Percentiles rank a stretch among this genome's conserved stretches.
Evolutionary conservation across 23 red algal species (phyloP).

Genomic region (Agarophyton chilense): DNA sequence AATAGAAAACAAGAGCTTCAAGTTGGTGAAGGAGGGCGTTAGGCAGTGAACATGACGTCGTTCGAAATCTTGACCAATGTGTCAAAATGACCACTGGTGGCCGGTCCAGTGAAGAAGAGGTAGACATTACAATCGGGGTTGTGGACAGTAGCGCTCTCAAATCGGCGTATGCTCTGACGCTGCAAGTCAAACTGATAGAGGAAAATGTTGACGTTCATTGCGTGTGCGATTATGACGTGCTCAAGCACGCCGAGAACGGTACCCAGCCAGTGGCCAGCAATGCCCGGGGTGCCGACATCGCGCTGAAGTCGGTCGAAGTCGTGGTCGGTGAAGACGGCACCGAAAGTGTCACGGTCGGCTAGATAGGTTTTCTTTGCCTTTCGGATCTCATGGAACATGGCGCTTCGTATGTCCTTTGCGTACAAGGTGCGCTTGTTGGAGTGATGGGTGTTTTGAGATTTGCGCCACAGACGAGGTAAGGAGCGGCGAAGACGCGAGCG

Average conservation of each 20-base stretch:
- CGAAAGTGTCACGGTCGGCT: constrained; percentile 11
- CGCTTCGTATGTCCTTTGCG: constrained; percentile 59
- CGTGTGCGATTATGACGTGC: constrained; percentile 60
- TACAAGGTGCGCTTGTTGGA: constrained; percentile 19
- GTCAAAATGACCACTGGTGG: constrained; percentile 67
- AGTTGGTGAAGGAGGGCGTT: no score
- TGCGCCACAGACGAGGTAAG: constrained; percentile 6
- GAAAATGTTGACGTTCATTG: constrained; percentile 61
- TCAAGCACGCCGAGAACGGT: constrained; percentile 53
- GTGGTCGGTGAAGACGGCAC: constrained; percentile 13
- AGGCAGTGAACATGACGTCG: constrained; percentile 25
- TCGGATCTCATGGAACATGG: constrained; percentile 59
- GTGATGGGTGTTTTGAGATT: neutral
- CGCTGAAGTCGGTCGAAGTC: constrained; percentile 58
- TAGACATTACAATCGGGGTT: constrained; percentile 50
- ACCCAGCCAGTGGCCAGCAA: constrained; percentile 58
- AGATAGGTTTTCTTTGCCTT: constrained; percentile 53
- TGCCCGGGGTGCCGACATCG: constrained; percentile 38
- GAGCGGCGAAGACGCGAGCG: neutral
- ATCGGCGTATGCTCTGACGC: constrained; percentile 48
- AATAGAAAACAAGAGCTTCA: no score
- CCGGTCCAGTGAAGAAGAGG: constrained; percentile 64
- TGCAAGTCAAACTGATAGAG: constrained; percentile 70
- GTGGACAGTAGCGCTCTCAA: constrained; percentile 47
- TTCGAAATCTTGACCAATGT: constrained; percentile 53